Percentiles rank a stretch among this genome's conserved stretches.
Conservation (phyloP, 768 basidiomycete species). For the Xerocomus potaroensis region DNA sequence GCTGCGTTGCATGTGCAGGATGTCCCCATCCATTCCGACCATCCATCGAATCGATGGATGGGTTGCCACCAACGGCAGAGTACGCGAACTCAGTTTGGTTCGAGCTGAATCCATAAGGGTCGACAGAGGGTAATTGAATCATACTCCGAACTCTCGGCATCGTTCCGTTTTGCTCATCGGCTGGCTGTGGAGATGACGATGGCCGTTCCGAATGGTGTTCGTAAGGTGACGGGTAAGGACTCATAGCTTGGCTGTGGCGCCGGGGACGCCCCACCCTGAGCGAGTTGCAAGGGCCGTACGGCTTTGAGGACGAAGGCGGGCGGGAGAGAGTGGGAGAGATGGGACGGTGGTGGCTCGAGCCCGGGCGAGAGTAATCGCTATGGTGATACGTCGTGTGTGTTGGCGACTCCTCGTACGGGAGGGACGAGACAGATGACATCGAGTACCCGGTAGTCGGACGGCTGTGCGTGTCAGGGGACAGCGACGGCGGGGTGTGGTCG, state of each 20-base stretch:
- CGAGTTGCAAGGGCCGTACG: conserved; percentile 45
- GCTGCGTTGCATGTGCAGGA: conserved; percentile 40
- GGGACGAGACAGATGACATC: conserved; percentile 74
- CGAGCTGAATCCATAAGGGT: conserved; percentile 61
- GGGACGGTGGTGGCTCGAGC: conserved; percentile 65
- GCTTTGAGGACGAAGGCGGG: conserved; percentile 63
- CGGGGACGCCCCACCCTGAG: conserved; percentile 69
- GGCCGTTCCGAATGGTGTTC: conserved; percentile 64
- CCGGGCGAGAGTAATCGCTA: conserved; percentile 65
- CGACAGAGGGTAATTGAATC: conserved; percentile 74
- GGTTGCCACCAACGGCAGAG: conserved; percentile 51
- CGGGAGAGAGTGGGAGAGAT: conserved; percentile 63
- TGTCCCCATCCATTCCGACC: conserved; percentile 41
- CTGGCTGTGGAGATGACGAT: conserved; percentile 67
- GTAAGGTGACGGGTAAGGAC: conserved; percentile 83
- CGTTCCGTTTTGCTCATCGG: conserved; percentile 41
- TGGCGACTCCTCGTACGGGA: conserved; percentile 61
- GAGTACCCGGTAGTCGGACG: conserved; percentile 85
- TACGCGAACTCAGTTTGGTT: conserved; percentile 80
- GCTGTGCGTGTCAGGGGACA: conserved; percentile 70
- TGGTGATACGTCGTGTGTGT: conserved; percentile 37
- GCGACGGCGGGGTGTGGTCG: conserved; percentile 62
- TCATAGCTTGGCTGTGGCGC: conserved; percentile 83
- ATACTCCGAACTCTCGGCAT: conserved; percentile 79
- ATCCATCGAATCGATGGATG: conserved; percentile 37